phyloP scores from a whole-genome alignment of 208 protist species.

The Leishmania martiniquensis region DNA sequence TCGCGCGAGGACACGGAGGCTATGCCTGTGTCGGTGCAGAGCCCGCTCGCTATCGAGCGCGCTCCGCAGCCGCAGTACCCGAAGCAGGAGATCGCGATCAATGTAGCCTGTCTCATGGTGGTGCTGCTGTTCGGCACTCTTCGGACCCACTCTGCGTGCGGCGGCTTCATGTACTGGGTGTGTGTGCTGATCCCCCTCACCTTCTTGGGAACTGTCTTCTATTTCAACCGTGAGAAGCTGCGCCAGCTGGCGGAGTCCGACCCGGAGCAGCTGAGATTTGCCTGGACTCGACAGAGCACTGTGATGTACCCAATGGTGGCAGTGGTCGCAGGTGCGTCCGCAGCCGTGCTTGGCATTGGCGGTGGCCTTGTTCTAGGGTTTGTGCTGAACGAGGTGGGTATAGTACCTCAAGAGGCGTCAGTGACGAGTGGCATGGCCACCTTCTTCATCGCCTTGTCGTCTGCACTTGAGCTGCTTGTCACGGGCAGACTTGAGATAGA shows the following conservation, averaged over 20 bases:
- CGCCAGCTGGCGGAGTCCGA: constrained; percentile 25
- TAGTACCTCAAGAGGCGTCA: constrained; percentile 78
- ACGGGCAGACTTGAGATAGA: constrained; percentile 57
- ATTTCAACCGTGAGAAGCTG: constrained; percentile 44
- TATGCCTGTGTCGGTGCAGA: constrained; percentile 9
- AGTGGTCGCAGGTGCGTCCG: constrained; percentile 72
- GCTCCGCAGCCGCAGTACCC: constrained; percentile 60
- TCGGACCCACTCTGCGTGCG: constrained; percentile 43
- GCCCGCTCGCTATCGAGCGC: neutral
- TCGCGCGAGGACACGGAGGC: neutral
- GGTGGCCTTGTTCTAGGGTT: constrained; percentile 86
- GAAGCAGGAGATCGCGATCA: constrained; percentile 47
- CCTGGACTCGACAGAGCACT: constrained; percentile 59
- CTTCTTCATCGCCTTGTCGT: constrained; percentile 81
- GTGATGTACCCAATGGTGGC: constrained; percentile 69
- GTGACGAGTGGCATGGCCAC: constrained; percentile 76
- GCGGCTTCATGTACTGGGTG: constrained; percentile 55
- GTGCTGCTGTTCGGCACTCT: constrained; percentile 71
- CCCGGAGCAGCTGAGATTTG: constrained; percentile 46
- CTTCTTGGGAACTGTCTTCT: constrained; percentile 39
- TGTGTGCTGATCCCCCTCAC: constrained; percentile 45
- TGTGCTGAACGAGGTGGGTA: constrained; percentile 76
- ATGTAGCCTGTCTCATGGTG: constrained; percentile 62
- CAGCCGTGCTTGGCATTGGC: constrained; percentile 85
- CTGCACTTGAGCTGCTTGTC: constrained; percentile 59